phyloP scores from a whole-genome alignment of 2,329 filamentous ascomycete species.

The Cordyceps cateniannulata region DNA sequence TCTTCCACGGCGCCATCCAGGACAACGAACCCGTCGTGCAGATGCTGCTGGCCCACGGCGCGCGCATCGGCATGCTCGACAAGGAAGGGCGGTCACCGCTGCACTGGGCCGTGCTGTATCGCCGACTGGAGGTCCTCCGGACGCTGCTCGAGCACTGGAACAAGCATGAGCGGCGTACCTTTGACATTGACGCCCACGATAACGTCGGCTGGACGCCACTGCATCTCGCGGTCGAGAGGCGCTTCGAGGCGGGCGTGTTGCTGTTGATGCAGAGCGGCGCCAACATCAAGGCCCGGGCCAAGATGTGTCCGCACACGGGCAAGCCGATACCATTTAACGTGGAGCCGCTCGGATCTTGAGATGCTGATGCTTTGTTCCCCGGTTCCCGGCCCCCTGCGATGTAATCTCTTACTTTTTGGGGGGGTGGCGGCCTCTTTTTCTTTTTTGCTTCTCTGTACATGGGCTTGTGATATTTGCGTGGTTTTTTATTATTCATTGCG shows the following conservation, averaged over 20 bases:
- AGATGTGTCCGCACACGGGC: background rate
- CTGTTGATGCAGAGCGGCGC: background rate
- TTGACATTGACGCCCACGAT: background rate
- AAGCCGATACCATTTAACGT: conserved; percentile 1
- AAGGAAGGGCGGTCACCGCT: background rate
- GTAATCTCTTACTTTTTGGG: background rate
- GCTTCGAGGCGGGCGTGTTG: background rate
- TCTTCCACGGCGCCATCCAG: background rate
- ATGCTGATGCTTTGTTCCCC: background rate
- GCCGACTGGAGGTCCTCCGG: background rate
- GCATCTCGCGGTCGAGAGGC: conserved; percentile 1
- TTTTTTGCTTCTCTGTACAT: background rate
- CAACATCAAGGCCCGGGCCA: background rate
- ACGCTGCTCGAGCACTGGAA: background rate
- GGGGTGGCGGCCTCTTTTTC: background rate
- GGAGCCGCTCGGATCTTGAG: background rate
- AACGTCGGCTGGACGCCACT: conserved; percentile 1
- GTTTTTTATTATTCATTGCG: background rate
- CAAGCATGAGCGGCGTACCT: background rate
- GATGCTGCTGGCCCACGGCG: background rate
- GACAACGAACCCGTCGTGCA: conserved; percentile 3
- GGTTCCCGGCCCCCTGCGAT: background rate
- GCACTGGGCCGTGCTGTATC: conserved; percentile 1
- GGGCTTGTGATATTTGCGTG: background rate
- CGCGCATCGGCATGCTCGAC: background rate